Evolutionary conservation across 768 basidiomycete genomes (phyloP), one percentile per base, ranked within the genome.

Genomic region (Tricholoma hemisulphureum): DNA sequence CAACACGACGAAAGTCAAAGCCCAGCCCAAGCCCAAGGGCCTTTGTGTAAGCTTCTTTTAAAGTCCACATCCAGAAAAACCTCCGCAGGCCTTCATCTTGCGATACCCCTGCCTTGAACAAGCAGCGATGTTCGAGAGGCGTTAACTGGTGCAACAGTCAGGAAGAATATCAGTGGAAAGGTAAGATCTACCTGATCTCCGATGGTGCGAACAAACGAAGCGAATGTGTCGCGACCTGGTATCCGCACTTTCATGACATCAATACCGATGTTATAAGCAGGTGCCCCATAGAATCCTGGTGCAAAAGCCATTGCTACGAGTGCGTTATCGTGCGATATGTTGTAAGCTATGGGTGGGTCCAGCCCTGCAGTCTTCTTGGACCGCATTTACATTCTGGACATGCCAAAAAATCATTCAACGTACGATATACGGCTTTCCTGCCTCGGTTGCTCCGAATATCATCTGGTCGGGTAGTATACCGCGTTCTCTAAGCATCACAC

Each of bases 21-120:
- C 91, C 87, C 13, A 95, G 80, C 0, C 93, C 93, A 31, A 88
- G 67, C 0, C 93, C 93, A 31, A 94, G 78, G 2, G 91, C 90
- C 73, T 95, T 95, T 6, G 90, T 92, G 69, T 93, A 94, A 3
- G 93, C 92, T 69, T 95, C 93, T 72, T 95, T 95, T 68, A 91
- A 72, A 6, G 93, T 93, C 93, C 93, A 95, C 61, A 92, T 83
- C 79, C 87, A 87, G 66, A 88, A 91, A 69, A 94, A 89, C 14
- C 76, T 74, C 43, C 76, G 74, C n/a, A 89, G 71, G 2, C 78
- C 81, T 59, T 87, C 83, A 7, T 72, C 67, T 57, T 79, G 69
- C 24, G 82, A 70, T 6, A 79, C 65, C 9, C 77, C 73, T 16
- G 75, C 68, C 26, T 29, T 28, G 50, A 74, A 67, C 34, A 82